Evolutionary conservation across 2,329 filamentous ascomycete genomes (phyloP), one percentile per base, ranked within the genome.

Genomic region (Cytospora piceicola): DNA sequence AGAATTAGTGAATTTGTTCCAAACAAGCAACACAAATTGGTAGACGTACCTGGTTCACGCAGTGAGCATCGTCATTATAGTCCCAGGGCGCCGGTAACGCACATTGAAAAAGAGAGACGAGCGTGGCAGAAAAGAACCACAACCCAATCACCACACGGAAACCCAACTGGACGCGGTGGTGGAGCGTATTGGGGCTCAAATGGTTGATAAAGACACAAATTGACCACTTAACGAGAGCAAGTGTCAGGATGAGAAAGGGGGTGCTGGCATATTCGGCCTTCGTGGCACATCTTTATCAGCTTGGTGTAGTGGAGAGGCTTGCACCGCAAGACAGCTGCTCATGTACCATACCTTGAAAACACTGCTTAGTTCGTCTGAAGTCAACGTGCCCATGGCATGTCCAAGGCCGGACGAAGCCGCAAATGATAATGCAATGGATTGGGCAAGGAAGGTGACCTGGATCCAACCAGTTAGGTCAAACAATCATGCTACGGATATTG

Each of bases 141-240:
- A 61, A 30, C 1, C 59, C 59, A 32, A 61, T 55, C 9, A 52
- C 42, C 30, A 22, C 22, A 11, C 59, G 59, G 12, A 61, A 61
- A 46, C 51, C 59, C 32, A 55, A 14, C 15, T 61, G 51, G 3
- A 61, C 24, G 5, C 54, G 59, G 27, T 42, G 59, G 34, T 61
- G 34, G 2, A 54, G 24, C 2, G 59, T 32, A 1, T 36, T 61
- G 3, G 59, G 59, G 27, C 59, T 61, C 34, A 61, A 22, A 27
- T 61, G 59, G 36, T 32, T 61, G 34, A 61, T 61, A 20, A 61
- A 61, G 6, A 61, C 59, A 29, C 59, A 61, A 8, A 61, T 61
- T 5, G 59, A 61, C 59, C 59, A 61, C 14, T 61, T 55, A 15
- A 61, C 59, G 14, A 61, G 32, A 32, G 59, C 59, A 8, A 61